These are phyloP conservation scores for Gossypium anomalum DNA, from an alignment of 345 rosid species.

Conservation along the genomic window DNA sequence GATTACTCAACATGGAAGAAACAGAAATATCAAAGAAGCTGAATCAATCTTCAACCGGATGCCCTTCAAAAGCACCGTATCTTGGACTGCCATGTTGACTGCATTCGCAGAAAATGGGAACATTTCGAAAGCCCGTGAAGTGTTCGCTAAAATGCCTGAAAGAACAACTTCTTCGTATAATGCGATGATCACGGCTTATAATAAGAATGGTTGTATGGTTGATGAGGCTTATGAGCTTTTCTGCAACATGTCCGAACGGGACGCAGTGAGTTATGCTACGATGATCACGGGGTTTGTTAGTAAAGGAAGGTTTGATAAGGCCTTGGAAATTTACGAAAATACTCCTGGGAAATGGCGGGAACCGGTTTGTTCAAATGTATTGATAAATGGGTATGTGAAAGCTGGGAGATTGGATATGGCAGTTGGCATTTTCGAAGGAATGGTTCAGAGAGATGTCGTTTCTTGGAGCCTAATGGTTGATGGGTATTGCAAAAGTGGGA, in stretches of 20 bases:
- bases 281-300: constrained; percentile 68
- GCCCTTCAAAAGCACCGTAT: constrained; percentile 49
- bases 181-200: constrained; percentile 72
- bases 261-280: constrained; percentile 56
- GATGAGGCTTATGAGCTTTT: constrained; percentile 45
- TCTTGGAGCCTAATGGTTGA: constrained; percentile 71
- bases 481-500: constrained; percentile 68
- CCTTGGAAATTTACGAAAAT: constrained; percentile 40
- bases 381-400: constrained; percentile 67
- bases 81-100: constrained; percentile 80
- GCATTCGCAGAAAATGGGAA: constrained; percentile 55
- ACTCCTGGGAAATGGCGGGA: constrained; percentile 52
- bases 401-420: constrained; percentile 50
- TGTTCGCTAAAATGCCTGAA: constrained; percentile 69
- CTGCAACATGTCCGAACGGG: constrained; percentile 37
- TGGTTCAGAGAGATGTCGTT: constrained; percentile 58
- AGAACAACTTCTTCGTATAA: constrained; percentile 57
- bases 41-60: constrained; percentile 56
- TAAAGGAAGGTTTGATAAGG: constrained; percentile 53
- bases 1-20: constrained; percentile 57
- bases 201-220: constrained; percentile 40
- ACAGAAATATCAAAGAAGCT: constrained; percentile 46
- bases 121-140: constrained; percentile 42
- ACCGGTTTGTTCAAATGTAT: constrained; percentile 62
- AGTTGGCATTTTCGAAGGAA: constrained; percentile 45